Evolutionary conservation across 2,329 filamentous ascomycete species (phyloP).

Genomic region (Cadophora luteo-olivacea): DNA sequence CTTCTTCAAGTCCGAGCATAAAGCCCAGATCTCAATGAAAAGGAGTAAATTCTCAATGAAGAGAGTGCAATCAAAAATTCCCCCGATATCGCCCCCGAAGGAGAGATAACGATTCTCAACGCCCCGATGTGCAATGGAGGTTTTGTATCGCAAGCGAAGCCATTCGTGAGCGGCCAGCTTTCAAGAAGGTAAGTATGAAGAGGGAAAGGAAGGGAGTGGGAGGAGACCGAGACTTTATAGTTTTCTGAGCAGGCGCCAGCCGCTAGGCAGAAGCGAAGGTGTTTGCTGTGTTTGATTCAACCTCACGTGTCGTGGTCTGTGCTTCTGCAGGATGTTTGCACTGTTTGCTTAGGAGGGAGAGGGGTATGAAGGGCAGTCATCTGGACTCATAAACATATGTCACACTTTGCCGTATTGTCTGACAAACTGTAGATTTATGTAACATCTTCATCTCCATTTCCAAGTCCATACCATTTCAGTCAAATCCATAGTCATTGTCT

Average conservation of each 20-base stretch:
- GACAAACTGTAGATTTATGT: too few species aligned
- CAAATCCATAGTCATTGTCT: not conserved
- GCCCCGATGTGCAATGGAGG: slow-evolving; percentile 65
- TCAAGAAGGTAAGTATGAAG: slow-evolving; percentile 49
- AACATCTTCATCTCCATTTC: too few species aligned
- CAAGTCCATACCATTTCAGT: too few species aligned
- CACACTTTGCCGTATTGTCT: too few species aligned
- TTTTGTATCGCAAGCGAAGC: slow-evolving; percentile 45
- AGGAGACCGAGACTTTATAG: slow-evolving; percentile 11
- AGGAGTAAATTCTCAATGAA: slow-evolving; percentile 19
- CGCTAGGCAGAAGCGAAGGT: not conserved
- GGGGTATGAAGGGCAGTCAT: too few species aligned
- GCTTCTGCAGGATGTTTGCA: not conserved
- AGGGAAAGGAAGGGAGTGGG: slow-evolving; percentile 12
- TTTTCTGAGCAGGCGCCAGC: not conserved
- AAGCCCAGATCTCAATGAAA: slow-evolving; percentile 37
- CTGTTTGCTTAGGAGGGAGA: not conserved
- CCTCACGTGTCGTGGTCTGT: not conserved
- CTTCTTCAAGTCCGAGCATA: slow-evolving; percentile 34
- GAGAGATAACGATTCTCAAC: slow-evolving; percentile 47
- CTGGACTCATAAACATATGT: too few species aligned
- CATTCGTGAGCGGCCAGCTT: slow-evolving; percentile 42
- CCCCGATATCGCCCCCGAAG: slow-evolving; percentile 55
- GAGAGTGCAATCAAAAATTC: slow-evolving; percentile 55
- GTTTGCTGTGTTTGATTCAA: not conserved